phyloP scores from a whole-genome alignment of 768 basidiomycete genomes.

The Amanita muscaria region DNA sequence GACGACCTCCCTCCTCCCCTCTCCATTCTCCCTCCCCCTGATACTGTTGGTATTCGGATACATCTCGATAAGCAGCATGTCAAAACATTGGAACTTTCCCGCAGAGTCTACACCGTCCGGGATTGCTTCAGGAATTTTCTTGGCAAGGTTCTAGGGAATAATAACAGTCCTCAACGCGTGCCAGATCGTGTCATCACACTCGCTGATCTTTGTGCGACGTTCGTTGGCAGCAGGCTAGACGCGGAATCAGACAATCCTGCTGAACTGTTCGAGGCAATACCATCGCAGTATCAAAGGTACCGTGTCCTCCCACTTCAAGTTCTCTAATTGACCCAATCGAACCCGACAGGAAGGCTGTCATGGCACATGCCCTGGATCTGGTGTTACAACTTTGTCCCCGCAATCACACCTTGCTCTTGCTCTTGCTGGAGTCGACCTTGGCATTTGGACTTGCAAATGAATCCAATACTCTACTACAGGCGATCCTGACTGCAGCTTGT shows the following conservation, averaged over 20 bases:
- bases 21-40: constrained; percentile 28
- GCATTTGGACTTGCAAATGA: constrained; percentile 34
- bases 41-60: constrained; percentile 23
- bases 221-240: constrained; percentile 30
- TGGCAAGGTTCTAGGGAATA: constrained; percentile 10
- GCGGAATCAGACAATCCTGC: constrained; percentile 17
- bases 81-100: constrained; percentile 34
- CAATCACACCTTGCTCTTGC: constrained; percentile 39
- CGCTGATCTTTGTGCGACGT: constrained; percentile 36
- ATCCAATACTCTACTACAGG: constrained; percentile 32
- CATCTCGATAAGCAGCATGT: constrained; percentile 24
- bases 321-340: not conserved
- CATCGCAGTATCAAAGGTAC: constrained; percentile 44
- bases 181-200: constrained; percentile 25
- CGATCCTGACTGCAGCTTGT: constrained; percentile 32
- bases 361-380: constrained; percentile 44
- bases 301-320: constrained; percentile 7
- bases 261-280: constrained; percentile 43
- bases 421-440: constrained; percentile 44
- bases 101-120: constrained; percentile 43
- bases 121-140: constrained; percentile 47
- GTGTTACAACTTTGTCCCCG: constrained; percentile 36
- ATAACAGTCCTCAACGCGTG: constrained; percentile 12
- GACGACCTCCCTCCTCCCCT: constrained; percentile 23
- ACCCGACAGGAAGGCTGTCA: constrained; percentile 37